Evolutionary conservation across 257 asterid genomes (phyloP).

Genomic region (Penstemon newberryi): DNA sequence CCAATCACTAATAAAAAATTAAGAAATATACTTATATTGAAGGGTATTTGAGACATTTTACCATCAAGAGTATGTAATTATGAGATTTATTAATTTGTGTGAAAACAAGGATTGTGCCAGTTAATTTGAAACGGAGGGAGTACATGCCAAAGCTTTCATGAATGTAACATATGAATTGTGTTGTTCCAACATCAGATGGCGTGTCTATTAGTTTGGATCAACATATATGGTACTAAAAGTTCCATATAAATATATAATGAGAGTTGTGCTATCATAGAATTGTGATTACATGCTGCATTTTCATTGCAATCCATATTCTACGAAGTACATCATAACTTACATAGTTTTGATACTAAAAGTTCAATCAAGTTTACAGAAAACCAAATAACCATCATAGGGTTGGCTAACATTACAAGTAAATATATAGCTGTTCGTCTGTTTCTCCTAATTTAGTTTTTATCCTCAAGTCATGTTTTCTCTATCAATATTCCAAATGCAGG

Average conservation of each 20-base stretch:
- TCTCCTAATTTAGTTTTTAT: background rate
- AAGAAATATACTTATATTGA: too few relatives aligned
- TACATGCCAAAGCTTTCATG: too few relatives aligned
- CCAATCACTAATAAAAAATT: too few relatives aligned
- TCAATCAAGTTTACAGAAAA: background rate
- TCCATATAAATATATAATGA: background rate
- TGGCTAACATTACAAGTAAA: background rate
- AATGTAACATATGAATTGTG: background rate
- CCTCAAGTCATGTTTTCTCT: background rate
- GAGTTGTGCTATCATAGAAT: background rate
- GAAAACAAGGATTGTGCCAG: too few relatives aligned
- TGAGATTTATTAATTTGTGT: too few relatives aligned
- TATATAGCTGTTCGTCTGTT: background rate
- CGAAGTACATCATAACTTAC: background rate
- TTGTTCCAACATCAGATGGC: constrained; percentile 7
- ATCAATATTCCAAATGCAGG: background rate
- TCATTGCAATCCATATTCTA: background rate
- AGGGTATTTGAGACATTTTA: too few relatives aligned
- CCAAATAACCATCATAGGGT: background rate
- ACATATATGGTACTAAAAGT: background rate
- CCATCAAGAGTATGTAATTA: too few relatives aligned
- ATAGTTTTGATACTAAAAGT: background rate
- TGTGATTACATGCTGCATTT: background rate
- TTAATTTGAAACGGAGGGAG: too few relatives aligned
- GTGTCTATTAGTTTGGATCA: background rate